Evolutionary conservation across 1,284 basidiomycete genomes (phyloP), one percentile per base, ranked within the genome.

Genomic region (Butyriboletus appendiculatus): DNA sequence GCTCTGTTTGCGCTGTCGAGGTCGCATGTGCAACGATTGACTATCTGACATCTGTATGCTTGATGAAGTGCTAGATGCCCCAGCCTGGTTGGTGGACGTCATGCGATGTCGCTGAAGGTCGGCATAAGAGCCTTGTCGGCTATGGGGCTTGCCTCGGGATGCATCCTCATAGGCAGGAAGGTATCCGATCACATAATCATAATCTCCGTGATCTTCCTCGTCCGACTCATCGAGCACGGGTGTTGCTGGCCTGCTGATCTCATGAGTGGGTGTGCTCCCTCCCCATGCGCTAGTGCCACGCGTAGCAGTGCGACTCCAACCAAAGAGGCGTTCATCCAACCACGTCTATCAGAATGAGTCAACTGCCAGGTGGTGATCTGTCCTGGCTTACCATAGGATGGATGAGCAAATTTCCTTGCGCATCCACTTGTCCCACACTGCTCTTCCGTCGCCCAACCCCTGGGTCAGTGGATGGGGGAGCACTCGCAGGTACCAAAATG

Each of bases 301-400:
- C 49, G 69, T 72, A 4, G 88, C 80, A 61, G 86, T 90, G 32
- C 80, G 80, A 67, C 85, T 90, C 94, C 94, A 97, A 35, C 95
- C 95, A 70, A 96, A 97, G 38, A 97, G 76, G 16, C 90, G 83
- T 73, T 96, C 94, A 69, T 97, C 95, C 34, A 96, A 81, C 93
- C 94, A 96, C 16, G 88, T 89, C 88, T 82, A 20, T 40, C 49
- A 39, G 24, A 22, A 45, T 52, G 24, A 57, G 42, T 32, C 20
- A 45, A 33, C 22, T 20, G 33, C 28, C 52, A 28, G 4, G 43
- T 18, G 41, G 33, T 38, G 11, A 45, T 10, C 20, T 7, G 32
- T 26, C 22, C 12, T 48, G 30, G 59, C 74, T 61, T 54, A 81
- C 79, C 80, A 95, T 93, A 2, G 93, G 92, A 71, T 94, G 91